Base-by-base conservation (phyloP, 2,329 filamentous ascomycete species). In the Aspergillus thermomutatus region DNA sequence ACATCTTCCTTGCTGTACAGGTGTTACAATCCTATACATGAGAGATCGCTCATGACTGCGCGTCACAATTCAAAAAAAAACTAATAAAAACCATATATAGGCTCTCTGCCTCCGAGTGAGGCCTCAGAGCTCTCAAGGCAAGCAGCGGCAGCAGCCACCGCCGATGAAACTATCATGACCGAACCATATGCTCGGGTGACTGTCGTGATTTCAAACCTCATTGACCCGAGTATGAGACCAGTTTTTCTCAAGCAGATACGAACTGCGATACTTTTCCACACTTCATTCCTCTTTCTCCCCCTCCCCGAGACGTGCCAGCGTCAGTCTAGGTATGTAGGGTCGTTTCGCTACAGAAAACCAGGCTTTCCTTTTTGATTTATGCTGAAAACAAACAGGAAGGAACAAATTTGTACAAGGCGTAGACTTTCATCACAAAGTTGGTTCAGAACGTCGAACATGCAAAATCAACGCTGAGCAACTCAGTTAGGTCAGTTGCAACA, bases 301-400 rank as follows among this genome's bases (percentile, higher is more conserved):
- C 62, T 65, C 66, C 61, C 70, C 64, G 62, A 66, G 68, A 72
- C 73, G 73, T 71, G 71, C 73, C 73, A 75, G 73, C 73, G 73
- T 73, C 70, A 67, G 66, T 69, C 64, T 66, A 66, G 64, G 66
- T 60, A 63, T 59, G 63, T 62, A 67, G 61, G 64, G 66, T 69
- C 65, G 64, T 67, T 67, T 64, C 64, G 65, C 43, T 63, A 62
- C 60, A 67, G 64, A 64, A 68, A 71, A 66, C 65, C 65, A 69
- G 64, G 68, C 65, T 65, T 66, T 66, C 67, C 63, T 66, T 56
- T 64, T 66, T 66, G 63, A 66, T 63, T 69, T 65, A 69, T 64
- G 62, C 56, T 50, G 57, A 58, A 57, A 56, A 50, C 46, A 46
- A 53, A 56, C 57, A 58, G 58, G 52, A 48, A 56, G 50, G 45